phyloP scores from a whole-genome alignment of 2,329 filamentous ascomycete genomes.

The Gnomoniopsis smithogilvyi region DNA sequence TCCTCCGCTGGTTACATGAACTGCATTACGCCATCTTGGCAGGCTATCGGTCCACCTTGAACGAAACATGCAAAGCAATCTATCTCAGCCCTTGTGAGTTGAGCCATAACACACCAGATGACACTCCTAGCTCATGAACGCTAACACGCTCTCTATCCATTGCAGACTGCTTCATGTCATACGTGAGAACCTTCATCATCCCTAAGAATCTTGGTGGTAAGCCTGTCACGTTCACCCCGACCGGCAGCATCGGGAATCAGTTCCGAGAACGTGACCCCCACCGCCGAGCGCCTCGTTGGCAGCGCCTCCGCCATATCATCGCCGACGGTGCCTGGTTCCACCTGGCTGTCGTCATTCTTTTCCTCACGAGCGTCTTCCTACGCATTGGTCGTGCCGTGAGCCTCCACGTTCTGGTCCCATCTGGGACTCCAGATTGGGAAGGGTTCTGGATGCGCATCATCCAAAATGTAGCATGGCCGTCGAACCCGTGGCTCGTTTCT shows the following conservation, averaged over 20 bases:
- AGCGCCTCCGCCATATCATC: slow-evolving; percentile 51
- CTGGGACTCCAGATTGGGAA: slow-evolving; percentile 32
- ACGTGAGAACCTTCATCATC: slow-evolving; percentile 45
- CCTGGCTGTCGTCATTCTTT: slow-evolving; percentile 50
- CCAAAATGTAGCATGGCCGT: slow-evolving; percentile 61
- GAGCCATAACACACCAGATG: not conserved
- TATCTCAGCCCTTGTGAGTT: slow-evolving; percentile 3
- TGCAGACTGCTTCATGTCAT: not conserved
- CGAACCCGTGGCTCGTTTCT: slow-evolving; percentile 54
- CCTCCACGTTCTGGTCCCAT: too few species aligned
- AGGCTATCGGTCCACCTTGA: not conserved
- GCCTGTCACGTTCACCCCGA: slow-evolving; percentile 57
- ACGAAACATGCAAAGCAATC: slow-evolving; percentile 2
- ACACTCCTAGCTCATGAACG: not conserved
- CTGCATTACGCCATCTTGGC: not conserved
- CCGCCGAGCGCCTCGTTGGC: slow-evolving; percentile 48
- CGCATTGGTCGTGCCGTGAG: slow-evolving; percentile 35
- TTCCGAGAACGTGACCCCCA: slow-evolving; percentile 57
- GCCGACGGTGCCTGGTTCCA: slow-evolving; percentile 55
- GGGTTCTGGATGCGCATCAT: slow-evolving; percentile 49
- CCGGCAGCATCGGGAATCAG: slow-evolving; percentile 45
- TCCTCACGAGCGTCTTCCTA: slow-evolving; percentile 22
- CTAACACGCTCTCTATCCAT: not conserved
- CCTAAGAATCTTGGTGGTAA: slow-evolving; percentile 59
- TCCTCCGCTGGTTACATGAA: not conserved